phyloP scores from a whole-genome alignment of 2,329 filamentous ascomycete species.

The Venturia nashicola region DNA sequence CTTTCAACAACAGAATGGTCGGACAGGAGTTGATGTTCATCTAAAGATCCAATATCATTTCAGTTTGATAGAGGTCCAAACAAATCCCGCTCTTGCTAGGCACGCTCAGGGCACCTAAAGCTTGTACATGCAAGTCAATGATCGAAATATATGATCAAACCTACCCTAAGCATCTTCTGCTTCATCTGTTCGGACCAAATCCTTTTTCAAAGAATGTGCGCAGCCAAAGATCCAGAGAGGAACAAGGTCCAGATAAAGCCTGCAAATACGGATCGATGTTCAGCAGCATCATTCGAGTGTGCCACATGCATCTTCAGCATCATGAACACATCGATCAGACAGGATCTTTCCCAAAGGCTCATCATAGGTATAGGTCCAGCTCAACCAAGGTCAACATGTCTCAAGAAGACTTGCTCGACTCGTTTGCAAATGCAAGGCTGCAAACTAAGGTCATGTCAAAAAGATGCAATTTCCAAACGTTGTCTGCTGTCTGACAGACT shows the following conservation, averaged over 20 bases:
- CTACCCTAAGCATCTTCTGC: no score
- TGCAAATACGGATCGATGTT: no score
- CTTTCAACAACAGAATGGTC: not conserved
- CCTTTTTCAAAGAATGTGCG: no score
- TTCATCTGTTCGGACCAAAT: no score
- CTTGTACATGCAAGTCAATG: not conserved
- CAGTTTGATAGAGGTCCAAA: not conserved
- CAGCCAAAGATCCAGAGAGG: no score
- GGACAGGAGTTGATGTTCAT: not conserved
- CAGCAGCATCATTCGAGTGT: not conserved
- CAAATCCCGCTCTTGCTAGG: not conserved
- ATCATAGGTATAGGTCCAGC: not conserved
- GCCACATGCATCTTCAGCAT: not conserved
- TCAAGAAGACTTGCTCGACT: not conserved
- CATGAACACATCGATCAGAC: not conserved
- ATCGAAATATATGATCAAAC: not conserved
- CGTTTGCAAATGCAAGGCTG: no score
- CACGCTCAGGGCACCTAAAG: not conserved
- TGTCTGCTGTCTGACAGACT: no score
- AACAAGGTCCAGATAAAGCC: no score
- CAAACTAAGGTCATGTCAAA: no score
- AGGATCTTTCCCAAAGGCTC: not conserved
- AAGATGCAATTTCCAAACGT: no score
- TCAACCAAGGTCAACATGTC: not conserved
- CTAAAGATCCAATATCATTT: not conserved